Conservation (phyloP, 345 rosid species). For the Fremontodendron californicum region DNA sequence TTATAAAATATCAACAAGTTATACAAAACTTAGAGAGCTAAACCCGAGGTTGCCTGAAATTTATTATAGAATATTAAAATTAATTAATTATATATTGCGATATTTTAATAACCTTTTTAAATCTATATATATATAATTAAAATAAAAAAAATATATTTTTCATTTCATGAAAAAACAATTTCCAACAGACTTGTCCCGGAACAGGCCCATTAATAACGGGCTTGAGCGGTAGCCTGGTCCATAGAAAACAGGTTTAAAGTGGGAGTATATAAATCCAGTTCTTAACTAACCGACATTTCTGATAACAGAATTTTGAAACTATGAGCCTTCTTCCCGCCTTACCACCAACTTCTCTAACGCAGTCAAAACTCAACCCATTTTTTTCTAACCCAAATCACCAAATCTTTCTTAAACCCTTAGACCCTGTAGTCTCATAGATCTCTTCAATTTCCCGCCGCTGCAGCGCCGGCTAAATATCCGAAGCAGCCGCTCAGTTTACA, state of each 20-base stretch:
- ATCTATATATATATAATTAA: no score
- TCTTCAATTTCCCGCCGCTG: conserved; percentile 62
- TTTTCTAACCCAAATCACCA: conserved; percentile 11
- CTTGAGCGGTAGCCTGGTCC: no score
- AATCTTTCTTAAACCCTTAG: conserved; percentile 18
- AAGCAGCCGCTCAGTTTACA: conserved; percentile 50
- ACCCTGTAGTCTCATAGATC: conserved; percentile 57
- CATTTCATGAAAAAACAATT: no score
- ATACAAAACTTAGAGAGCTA: no score
- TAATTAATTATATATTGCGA: no score
- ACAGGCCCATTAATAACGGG: background rate
- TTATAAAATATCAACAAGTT: no score
- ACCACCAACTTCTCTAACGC: conserved; percentile 23
- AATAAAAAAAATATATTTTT: no score
- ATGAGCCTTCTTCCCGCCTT: conserved; percentile 45
- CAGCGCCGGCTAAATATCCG: conserved; percentile 48
- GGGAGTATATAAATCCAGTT: conserved; percentile 2
- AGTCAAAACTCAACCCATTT: background rate
- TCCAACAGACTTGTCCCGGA: no score
- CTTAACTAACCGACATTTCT: background rate
- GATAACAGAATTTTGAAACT: conserved; percentile 3
- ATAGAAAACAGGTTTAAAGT: conserved; percentile 20
- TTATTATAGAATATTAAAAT: no score
- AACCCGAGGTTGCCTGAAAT: no score
- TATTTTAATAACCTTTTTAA: no score